A percentile compares a stretch with the other conserved stretches of the same genome.
Conservation (phyloP, 176 grass and related monocot genomes). For the Juncus effusus region DNA sequence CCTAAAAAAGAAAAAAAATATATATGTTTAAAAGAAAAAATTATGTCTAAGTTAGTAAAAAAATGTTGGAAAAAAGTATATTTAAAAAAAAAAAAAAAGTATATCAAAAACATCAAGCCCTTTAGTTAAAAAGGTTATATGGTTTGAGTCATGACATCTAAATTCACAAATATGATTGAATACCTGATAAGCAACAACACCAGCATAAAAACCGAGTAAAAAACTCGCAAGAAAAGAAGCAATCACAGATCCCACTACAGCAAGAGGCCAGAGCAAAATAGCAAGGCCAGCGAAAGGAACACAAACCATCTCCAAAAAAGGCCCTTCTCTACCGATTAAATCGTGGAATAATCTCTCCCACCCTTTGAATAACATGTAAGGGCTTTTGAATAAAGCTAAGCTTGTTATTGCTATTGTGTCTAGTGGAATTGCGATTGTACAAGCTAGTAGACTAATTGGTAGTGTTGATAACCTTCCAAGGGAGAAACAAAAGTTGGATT, state of each 20-base stretch:
- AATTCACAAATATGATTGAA: background rate
- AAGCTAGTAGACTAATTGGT: slow-evolving; percentile 45
- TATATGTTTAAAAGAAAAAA: background rate
- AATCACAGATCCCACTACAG: slow-evolving; percentile 50
- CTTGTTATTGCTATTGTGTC: slow-evolving; percentile 66
- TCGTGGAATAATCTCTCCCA: slow-evolving; percentile 79
- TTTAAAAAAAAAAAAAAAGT: background rate
- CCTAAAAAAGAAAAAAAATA: slow-evolving; percentile 34
- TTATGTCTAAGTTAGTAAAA: background rate
- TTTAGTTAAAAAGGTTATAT: background rate
- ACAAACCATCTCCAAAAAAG: slow-evolving; percentile 79
- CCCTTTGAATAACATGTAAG: slow-evolving; percentile 76
- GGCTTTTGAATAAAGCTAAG: slow-evolving; percentile 81
- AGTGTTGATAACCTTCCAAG: slow-evolving; percentile 51
- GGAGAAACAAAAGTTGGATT: background rate
- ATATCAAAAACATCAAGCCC: background rate
- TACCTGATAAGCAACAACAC: slow-evolving; percentile 73
- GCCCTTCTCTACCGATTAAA: slow-evolving; percentile 79
- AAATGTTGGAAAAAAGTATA: background rate
- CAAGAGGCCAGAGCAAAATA: slow-evolving; percentile 81
- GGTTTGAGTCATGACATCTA: too few species aligned
- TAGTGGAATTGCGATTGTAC: slow-evolving; percentile 44
- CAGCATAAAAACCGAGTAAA: slow-evolving; percentile 52
- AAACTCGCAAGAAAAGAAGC: slow-evolving; percentile 69
- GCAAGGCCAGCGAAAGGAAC: slow-evolving; percentile 80